Percentiles rank a stretch among this genome's conserved stretches.
Evolutionary conservation across 345 rosid genomes (phyloP).

Genomic region (Citrus glauca): DNA sequence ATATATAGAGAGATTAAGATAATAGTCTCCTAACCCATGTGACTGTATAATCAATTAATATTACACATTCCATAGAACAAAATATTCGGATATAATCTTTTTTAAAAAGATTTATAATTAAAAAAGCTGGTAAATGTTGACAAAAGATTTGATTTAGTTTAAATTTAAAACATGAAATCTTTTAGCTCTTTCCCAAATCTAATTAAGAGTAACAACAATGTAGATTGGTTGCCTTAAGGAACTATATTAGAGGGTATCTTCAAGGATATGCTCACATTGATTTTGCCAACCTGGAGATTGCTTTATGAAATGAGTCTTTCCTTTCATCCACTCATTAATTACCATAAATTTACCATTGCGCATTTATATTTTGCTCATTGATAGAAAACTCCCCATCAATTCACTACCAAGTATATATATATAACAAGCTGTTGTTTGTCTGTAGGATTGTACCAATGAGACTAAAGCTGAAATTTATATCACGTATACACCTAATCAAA

Average conservation of each 20-base stretch:
- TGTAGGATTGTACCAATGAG: background rate
- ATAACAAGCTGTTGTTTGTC: background rate
- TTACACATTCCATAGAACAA: background rate
- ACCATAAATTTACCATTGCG: background rate
- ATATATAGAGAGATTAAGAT: slow-evolving; percentile 10
- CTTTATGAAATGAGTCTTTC: background rate
- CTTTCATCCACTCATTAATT: slow-evolving; percentile 5
- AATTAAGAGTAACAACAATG: background rate
- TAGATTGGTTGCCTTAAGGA: slow-evolving; percentile 7
- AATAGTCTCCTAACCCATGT: slow-evolving; percentile 23
- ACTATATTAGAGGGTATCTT: background rate
- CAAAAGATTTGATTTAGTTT: slow-evolving; percentile 21
- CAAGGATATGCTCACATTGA: slow-evolving; percentile 8
- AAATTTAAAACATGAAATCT: slow-evolving; percentile 9
- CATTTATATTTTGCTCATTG: background rate
- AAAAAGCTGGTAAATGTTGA: background rate
- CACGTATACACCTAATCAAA: no score
- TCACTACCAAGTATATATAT: background rate
- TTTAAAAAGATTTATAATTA: background rate
- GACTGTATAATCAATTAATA: background rate
- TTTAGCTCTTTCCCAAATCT: background rate
- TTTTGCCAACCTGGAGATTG: slow-evolving; percentile 26
- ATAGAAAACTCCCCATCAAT: slow-evolving; percentile 5
- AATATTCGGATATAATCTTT: background rate
- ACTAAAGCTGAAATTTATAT: background rate